phyloP scores from a whole-genome alignment of 2,329 filamentous ascomycete genomes.

The Sclerotiophoma versabilis region DNA sequence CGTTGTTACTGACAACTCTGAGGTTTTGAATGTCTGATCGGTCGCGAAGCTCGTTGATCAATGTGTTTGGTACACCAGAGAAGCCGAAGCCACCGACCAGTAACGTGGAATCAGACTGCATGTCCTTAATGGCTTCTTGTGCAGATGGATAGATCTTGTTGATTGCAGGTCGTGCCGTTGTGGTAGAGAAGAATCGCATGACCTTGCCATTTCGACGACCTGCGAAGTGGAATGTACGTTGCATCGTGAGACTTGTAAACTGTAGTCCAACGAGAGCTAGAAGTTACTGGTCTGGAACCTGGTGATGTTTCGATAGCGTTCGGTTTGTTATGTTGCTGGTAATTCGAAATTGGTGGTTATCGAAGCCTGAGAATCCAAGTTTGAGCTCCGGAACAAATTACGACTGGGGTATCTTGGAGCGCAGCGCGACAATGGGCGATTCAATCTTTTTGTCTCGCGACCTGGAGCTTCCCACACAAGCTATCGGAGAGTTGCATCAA shows the following conservation, averaged over 20 bases:
- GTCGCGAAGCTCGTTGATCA: conserved; percentile 50
- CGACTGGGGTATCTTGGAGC: conserved; percentile 2
- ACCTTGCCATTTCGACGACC: conserved; percentile 41
- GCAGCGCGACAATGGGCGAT: conserved; percentile 17
- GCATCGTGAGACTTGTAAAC: conserved; percentile 32
- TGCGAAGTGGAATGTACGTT: conserved; percentile 44
- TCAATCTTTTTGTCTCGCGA: conserved; percentile 33
- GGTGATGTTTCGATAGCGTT: not conserved
- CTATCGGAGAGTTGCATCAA: conserved; percentile 33
- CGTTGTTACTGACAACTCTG: conserved; percentile 83
- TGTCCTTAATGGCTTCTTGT: conserved; percentile 48
- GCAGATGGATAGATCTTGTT: conserved; percentile 51
- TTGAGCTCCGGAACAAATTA: conserved; percentile 5
- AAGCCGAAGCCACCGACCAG: conserved; percentile 51
- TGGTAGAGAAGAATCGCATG: conserved; percentile 46
- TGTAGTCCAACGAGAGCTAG: not conserved
- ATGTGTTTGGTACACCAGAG: conserved; percentile 49
- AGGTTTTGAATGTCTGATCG: conserved; percentile 54
- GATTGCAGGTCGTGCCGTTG: conserved; percentile 42
- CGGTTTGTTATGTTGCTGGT: not conserved
- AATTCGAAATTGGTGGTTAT: not conserved
- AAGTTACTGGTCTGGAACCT: not conserved
- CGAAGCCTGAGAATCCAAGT: not conserved
- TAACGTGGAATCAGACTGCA: conserved; percentile 47
- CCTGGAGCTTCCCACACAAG: conserved; percentile 42